Evolutionary conservation across 371 early-diverging fungal genomes (phyloP).

Genomic region (Mortierella sp.): DNA sequence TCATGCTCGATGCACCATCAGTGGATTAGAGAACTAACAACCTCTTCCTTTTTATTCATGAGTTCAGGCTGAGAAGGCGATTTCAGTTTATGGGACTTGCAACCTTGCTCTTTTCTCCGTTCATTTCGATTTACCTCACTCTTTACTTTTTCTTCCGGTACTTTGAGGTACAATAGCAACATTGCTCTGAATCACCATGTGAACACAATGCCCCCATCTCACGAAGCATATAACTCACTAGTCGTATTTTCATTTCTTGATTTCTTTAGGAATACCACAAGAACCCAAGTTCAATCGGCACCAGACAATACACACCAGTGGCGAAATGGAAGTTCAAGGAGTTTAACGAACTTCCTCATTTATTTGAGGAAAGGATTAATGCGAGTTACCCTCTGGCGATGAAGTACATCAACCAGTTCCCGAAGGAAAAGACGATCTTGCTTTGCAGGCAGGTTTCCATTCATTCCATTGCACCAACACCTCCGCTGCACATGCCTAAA

Average conservation of each 20-base stretch:
- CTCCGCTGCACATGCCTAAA: neutral
- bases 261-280: constrained; percentile 84
- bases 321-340: constrained; percentile 96
- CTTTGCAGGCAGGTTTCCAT: constrained; percentile 70
- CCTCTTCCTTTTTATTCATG: neutral
- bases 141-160: constrained; percentile 93
- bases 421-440: constrained; percentile 83
- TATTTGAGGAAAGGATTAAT: constrained; percentile 84
- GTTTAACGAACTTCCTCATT: constrained; percentile 96
- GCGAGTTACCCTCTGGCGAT: constrained; percentile 80
- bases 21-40: too few relatives aligned
- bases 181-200: too few relatives aligned
- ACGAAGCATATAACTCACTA: neutral
- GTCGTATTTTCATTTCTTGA: neutral
- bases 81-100: constrained; percentile 91
- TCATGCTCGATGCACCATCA: neutral
- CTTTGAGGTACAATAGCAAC: constrained; percentile 79
- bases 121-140: constrained; percentile 87
- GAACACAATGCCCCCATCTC: too few relatives aligned
- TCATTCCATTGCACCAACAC: neutral
- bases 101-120: constrained; percentile 89
- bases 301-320: constrained; percentile 87
- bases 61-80: constrained; percentile 77
- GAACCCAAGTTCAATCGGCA: constrained; percentile 86
- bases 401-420: constrained; percentile 91